Evolutionary conservation across 768 basidiomycete genomes (phyloP).

Genomic region (Tricholoma flavovirens): DNA sequence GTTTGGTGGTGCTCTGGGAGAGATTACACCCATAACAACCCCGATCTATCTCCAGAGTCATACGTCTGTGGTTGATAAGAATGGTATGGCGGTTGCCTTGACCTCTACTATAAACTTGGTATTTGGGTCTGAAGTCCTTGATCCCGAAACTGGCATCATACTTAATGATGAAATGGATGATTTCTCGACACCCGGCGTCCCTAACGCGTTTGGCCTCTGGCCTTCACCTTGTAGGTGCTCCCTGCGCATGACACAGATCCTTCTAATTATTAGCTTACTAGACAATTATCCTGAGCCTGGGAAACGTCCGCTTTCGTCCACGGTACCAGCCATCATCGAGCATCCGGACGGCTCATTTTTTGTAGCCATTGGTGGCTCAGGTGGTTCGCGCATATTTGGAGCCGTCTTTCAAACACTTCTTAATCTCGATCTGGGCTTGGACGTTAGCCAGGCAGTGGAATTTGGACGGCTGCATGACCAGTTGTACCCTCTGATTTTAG

Average conservation of each 20-base stretch:
- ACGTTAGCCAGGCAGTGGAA: slow-evolving; percentile 80
- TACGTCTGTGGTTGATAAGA: slow-evolving; percentile 72
- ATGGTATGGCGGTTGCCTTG: slow-evolving; percentile 82
- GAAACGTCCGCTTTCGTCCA: slow-evolving; percentile 91
- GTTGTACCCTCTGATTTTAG: slow-evolving; percentile 60
- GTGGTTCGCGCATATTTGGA: slow-evolving; percentile 82
- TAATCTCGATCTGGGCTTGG: slow-evolving; percentile 77
- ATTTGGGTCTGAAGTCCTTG: slow-evolving; percentile 86
- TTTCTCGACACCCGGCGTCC: slow-evolving; percentile 79
- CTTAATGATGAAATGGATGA: slow-evolving; percentile 96
- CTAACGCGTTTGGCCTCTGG: slow-evolving; percentile 78
- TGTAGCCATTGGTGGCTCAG: slow-evolving; percentile 76
- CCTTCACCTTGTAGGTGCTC: slow-evolving; percentile 67
- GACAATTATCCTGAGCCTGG: slow-evolving; percentile 86
- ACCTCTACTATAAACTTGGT: slow-evolving; percentile 88
- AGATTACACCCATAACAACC: neutral
- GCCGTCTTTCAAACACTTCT: slow-evolving; percentile 75
- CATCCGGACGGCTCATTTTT: slow-evolving; percentile 66
- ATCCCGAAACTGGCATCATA: slow-evolving; percentile 82
- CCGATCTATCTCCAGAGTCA: slow-evolving; percentile 55
- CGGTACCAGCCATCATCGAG: slow-evolving; percentile 74
- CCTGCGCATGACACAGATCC: neutral
- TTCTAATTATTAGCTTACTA: slow-evolving; percentile 20
- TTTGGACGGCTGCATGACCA: slow-evolving; percentile 82
- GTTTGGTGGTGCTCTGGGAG: slow-evolving; percentile 17